Evolutionary conservation across 2,329 filamentous ascomycete genomes (phyloP).

Genomic region (Pseudopithomyces maydicus): DNA sequence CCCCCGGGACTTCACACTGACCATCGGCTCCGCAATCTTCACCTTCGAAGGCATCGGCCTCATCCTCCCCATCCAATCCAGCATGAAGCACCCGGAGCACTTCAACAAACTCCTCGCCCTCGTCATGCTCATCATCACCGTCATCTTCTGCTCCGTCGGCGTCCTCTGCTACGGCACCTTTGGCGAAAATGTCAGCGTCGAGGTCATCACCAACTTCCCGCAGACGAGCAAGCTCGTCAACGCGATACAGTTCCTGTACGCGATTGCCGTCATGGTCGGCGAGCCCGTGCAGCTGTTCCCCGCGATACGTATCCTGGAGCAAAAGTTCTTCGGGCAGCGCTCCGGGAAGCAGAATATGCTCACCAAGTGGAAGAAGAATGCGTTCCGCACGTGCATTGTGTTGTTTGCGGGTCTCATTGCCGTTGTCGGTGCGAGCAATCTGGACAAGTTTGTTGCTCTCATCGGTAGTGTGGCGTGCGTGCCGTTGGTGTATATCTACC

Average conservation of each 20-base stretch:
- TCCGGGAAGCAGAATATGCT: slow-evolving; percentile 68
- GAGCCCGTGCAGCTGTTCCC: slow-evolving; percentile 78
- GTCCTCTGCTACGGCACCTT: slow-evolving; percentile 77
- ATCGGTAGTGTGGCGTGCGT: slow-evolving; percentile 77
- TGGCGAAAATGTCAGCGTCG: slow-evolving; percentile 69
- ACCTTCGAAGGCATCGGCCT: slow-evolving; percentile 80
- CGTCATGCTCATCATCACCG: slow-evolving; percentile 75
- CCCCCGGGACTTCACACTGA: slow-evolving; percentile 69
- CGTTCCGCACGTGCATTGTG: slow-evolving; percentile 63
- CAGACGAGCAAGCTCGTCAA: slow-evolving; percentile 75
- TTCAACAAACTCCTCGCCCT: slow-evolving; percentile 69
- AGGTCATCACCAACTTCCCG: slow-evolving; percentile 78
- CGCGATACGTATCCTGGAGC: slow-evolving; percentile 72
- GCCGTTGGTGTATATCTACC: slow-evolving; percentile 78
- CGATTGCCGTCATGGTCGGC: slow-evolving; percentile 73
- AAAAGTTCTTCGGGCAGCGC: slow-evolving; percentile 66
- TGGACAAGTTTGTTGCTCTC: slow-evolving; percentile 76
- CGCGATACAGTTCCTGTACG: slow-evolving; percentile 75
- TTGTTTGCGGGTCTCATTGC: slow-evolving; percentile 65
- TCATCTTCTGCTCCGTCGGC: slow-evolving; percentile 74
- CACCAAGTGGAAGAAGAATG: slow-evolving; percentile 80
- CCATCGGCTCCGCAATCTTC: slow-evolving; percentile 75
- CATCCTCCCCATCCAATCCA: slow-evolving; percentile 76
- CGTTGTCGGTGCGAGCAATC: slow-evolving; percentile 67
- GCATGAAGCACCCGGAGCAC: slow-evolving; percentile 71